A percentile compares a stretch with the other conserved stretches of the same genome.
Conservation (phyloP, 805 yeast genomes). For the Diddensiella transvaalensis region DNA sequence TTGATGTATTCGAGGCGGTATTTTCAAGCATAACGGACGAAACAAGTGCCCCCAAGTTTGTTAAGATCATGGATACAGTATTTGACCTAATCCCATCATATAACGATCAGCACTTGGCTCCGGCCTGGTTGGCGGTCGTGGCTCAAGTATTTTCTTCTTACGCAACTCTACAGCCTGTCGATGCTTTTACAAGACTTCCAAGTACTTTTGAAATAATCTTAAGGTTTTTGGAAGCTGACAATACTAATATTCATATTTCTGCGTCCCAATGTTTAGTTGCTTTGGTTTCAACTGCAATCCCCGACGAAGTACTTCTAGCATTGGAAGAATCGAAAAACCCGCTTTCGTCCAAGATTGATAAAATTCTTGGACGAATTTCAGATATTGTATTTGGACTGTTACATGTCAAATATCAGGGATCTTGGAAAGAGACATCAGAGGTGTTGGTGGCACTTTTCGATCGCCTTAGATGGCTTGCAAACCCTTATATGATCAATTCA, state of each 20-base stretch:
- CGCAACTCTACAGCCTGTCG: constrained; percentile 47
- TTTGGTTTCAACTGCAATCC: constrained; percentile 61
- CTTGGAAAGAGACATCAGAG: constrained; percentile 71
- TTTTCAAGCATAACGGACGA: constrained; percentile 58
- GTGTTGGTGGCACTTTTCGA: constrained; percentile 59
- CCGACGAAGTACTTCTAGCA: constrained; percentile 51
- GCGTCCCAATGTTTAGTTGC: constrained; percentile 88
- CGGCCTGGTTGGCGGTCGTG: constrained; percentile 92
- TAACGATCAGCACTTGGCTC: constrained; percentile 81
- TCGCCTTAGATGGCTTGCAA: constrained; percentile 59
- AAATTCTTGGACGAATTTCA: constrained; percentile 45
- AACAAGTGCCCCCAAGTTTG: constrained; percentile 58
- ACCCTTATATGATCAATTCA: constrained; percentile 66
- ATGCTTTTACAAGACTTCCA: constrained; percentile 56
- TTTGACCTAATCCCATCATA: constrained; percentile 76
- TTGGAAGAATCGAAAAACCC: constrained; percentile 46
- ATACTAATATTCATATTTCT: constrained; percentile 56
- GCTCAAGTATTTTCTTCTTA: constrained; percentile 71
- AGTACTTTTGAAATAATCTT: constrained; percentile 53
- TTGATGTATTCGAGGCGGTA: constrained; percentile 77
- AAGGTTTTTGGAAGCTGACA: constrained; percentile 65
- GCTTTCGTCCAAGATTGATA: constrained; percentile 1
- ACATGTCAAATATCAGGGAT: constrained; percentile 68
- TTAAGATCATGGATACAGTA: constrained; percentile 63
- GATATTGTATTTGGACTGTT: constrained; percentile 57